Conservation (phyloP, 306 rosid species). For the Alnus rubra region DNA sequence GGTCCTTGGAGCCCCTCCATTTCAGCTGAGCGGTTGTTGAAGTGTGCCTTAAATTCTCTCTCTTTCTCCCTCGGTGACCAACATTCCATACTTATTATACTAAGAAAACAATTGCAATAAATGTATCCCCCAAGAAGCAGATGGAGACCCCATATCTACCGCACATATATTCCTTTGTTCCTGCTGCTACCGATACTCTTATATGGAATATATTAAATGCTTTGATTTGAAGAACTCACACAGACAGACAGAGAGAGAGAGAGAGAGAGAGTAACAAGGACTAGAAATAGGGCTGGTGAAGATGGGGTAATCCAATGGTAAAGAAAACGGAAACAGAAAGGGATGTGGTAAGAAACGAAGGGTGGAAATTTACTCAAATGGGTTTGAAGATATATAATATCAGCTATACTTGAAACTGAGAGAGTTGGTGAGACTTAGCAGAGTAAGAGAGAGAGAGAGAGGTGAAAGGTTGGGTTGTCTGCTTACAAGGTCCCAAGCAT, state of each 20-base stretch:
- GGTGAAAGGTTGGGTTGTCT: slow-evolving; percentile 44
- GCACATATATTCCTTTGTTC: slow-evolving; percentile 49
- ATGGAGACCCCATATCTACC: slow-evolving; percentile 58
- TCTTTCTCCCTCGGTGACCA: slow-evolving; percentile 43
- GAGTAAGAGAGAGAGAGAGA: slow-evolving; percentile 20
- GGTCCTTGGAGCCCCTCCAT: slow-evolving; percentile 96
- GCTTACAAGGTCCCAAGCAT: slow-evolving; percentile 80
- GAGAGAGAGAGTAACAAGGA: slow-evolving; percentile 1
- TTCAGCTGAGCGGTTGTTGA: slow-evolving; percentile 35
- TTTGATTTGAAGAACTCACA: slow-evolving; percentile 35
- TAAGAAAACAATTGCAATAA: slow-evolving; percentile 67
- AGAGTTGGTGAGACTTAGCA: slow-evolving; percentile 32
- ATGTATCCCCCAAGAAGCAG: slow-evolving; percentile 58
- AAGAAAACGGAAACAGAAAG: slow-evolving; percentile 19
- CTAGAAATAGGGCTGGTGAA: slow-evolving; percentile 16
- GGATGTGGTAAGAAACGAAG: slow-evolving; percentile 63
- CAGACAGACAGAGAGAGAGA: slow-evolving; percentile 19
- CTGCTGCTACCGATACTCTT: slow-evolving; percentile 34
- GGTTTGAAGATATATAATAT: slow-evolving; percentile 28
- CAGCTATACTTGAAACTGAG: slow-evolving; percentile 40
- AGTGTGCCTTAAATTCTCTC: slow-evolving; percentile 38
- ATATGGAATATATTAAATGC: slow-evolving; percentile 60
- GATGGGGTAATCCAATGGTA: slow-evolving; percentile 16
- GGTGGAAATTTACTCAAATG: slow-evolving; percentile 48
- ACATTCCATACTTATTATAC: slow-evolving; percentile 66